Base-by-base conservation (phyloP, 371 early-diverging fungal genomes). In the Saksenaea vasiformis region DNA sequence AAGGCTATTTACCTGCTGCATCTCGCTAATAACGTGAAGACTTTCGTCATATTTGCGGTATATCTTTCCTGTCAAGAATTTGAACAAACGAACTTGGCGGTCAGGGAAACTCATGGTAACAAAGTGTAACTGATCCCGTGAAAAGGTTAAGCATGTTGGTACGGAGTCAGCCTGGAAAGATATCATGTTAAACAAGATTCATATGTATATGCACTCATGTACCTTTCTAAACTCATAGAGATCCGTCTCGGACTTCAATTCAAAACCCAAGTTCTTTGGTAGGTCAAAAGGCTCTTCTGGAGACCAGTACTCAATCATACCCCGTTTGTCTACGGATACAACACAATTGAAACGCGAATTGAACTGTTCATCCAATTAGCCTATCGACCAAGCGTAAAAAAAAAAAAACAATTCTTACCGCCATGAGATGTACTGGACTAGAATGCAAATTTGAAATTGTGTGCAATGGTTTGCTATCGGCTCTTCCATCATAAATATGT, bases 211-310 rank as follows among this genome's bases (percentile, higher is more conserved):
- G 17, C 28, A 14, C 24, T 19, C 13, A 44, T 24, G 62, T 67
- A 88, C 90, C 85, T 96, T 97, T 76, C 93, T 89, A 65, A 95
- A 97, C 68, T 95, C 95, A 65, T 94, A 98, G 53, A 98, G 72
- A 74, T 97, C 96, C 0, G 98, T 98, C 53, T 97, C 93, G 9
- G 91, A 85, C 81, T 97, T 98, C 69, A 88, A 84, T 60, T 86
- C 83, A 73, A 94, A 98, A 0, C 68, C 79, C 7, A 96, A 74
- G 0, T 77, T 76, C 27, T 82, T 81, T 1, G 87, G 93, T 51
- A 87, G 73, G 5, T 85, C 85, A 65, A 84, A 83, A 0, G 89
- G 87, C 58, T 80, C 86, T 55, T 90, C 86, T 0, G 95, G 90
- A 9, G 73, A 62, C 98, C 98, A 98, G 67, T 95, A 97, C 71